Evolutionary conservation across 306 rosid genomes (phyloP), one percentile per base, ranked within the genome.

Genomic region (peach (Prunus persica)): DNA sequence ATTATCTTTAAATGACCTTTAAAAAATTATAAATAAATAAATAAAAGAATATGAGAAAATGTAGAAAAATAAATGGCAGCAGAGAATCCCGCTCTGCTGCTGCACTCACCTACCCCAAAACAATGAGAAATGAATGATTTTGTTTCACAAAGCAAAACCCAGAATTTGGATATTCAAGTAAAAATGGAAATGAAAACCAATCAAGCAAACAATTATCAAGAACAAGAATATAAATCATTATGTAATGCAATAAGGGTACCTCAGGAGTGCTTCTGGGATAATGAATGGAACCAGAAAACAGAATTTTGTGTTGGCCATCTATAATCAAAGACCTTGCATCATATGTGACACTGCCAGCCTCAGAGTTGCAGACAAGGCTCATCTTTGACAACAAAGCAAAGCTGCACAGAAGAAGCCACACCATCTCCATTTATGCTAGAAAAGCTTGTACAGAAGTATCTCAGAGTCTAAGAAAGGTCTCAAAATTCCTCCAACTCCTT

Each of bases 211-310:
- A 69, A 69, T 43, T 20, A 46, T 8, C 1, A 43, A 68, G 14
- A 56, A 65, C 43, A 38, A 38, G 43, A 38, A 38, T 38, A 38
- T 38, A 38, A 38, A 38, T 0, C 6, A 38, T 38, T 38, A 38
- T 38, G 43, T 19, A n/a, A 10, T 30, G 65, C 12, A 20, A 50
- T 3, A 20, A 46, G 15, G 12, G 18, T 73, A 92, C 97, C 96
- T 90, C 63, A 60, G 97, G 92, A 64, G 96, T 90, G 86, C 96
- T 90, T 58, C 93, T 91, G 69, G 93, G 93, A 82, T 92, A 92
- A 65, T 92, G 97, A 71, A 92, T 90, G 46, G 93, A 89, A 67
- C 94, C 97, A 3, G 96, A 90, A 89, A 93, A 90, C 52, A 90
- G 90, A 55, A 93, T 80, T 74, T 25, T 76, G 64, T 85, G 97